Conservation (phyloP, 2,329 filamentous ascomycete species). For the Colletotrichum phormii region DNA sequence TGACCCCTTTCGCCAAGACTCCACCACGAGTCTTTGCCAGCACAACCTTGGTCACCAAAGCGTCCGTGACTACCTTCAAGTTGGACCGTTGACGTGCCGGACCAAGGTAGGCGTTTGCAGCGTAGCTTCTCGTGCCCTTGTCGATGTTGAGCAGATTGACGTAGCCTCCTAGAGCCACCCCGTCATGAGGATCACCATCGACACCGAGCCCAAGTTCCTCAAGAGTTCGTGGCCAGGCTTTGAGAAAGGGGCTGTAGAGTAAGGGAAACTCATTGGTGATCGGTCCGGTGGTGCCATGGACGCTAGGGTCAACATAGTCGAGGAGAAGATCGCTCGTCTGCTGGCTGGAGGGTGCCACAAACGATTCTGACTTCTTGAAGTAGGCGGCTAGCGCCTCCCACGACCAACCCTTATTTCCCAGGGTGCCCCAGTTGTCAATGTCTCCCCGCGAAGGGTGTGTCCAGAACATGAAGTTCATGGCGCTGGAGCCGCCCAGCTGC, state of each 20-base stretch:
- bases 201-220: slow-evolving; percentile 35
- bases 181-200: slow-evolving; percentile 38
- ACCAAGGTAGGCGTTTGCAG: slow-evolving; percentile 40
- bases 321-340: slow-evolving; percentile 9
- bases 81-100: slow-evolving; percentile 37
- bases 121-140: slow-evolving; percentile 40
- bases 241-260: slow-evolving; percentile 8
- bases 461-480: slow-evolving; percentile 70
- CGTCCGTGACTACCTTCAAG: slow-evolving; percentile 41
- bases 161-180: slow-evolving; percentile 34
- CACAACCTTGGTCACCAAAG: slow-evolving; percentile 38
- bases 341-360: slow-evolving; percentile 7
- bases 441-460: slow-evolving; percentile 59
- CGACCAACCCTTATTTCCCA: slow-evolving; percentile 70
- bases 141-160: slow-evolving; percentile 40
- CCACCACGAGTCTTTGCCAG: slow-evolving; percentile 27
- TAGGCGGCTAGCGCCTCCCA: slow-evolving; percentile 55
- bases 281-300: slow-evolving; percentile 16
- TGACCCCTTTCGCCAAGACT: slow-evolving; percentile 38
- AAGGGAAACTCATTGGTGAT: slow-evolving; percentile 21
- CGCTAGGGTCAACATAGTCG: slow-evolving; percentile 4
- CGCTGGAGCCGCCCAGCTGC: slow-evolving; percentile 70
- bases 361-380: slow-evolving; percentile 14
- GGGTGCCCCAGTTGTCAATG: slow-evolving; percentile 66
- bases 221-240: slow-evolving; percentile 25